Base-by-base conservation (phyloP, 352 stramenopile genomes). In the Phytopythium delawarense region DNA sequence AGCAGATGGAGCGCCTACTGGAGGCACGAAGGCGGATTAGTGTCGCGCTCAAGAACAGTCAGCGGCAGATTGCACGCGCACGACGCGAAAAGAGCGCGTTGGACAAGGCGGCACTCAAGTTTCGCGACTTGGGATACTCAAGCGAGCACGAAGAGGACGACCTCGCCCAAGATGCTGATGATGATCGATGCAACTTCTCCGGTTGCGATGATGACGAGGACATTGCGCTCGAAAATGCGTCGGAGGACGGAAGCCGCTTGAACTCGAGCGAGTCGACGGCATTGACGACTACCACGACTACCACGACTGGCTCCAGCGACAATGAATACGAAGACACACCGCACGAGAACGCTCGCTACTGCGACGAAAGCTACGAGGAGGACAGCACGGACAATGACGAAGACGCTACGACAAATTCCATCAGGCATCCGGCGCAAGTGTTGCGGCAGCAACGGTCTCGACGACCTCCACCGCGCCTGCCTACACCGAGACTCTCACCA, bases 1-100 rank as follows among this genome's bases (percentile, higher is more conserved):
- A 71, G 37, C 74, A 74, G 21, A 73, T 86, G 56, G 62, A 74
- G 45, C 71, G 74, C 39, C 49, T 86, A 13, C 62, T 78, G 35
- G 50, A 30, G 4, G 77, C 67, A 9, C 80, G 77, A 25, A 62
- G 64, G 12, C 67, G 81, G 55, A 70, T 86, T 32, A 67, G 65
- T 20, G 72, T 69, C 8, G 68, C 72, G 21, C 52, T 83, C 30
- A 64, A 72, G 25, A 64, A 71, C 37, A 82, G 74, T 34, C 69
- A 82, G 49, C 57, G 66, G 12, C 64, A 85, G 54, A 69, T 76
- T 35, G 52, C 48, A 11, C 57, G 55, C 23, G 67, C 74, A 46
- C 57, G 67, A 18, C 45, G 48, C 4, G 65, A 84, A 56, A 81
- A 80, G 54, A 35, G 65, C 30, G 61, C 71, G 51, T 65, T 77